Base-by-base conservation (phyloP, 257 asterid species). In the Linderniella brevidens region DNA sequence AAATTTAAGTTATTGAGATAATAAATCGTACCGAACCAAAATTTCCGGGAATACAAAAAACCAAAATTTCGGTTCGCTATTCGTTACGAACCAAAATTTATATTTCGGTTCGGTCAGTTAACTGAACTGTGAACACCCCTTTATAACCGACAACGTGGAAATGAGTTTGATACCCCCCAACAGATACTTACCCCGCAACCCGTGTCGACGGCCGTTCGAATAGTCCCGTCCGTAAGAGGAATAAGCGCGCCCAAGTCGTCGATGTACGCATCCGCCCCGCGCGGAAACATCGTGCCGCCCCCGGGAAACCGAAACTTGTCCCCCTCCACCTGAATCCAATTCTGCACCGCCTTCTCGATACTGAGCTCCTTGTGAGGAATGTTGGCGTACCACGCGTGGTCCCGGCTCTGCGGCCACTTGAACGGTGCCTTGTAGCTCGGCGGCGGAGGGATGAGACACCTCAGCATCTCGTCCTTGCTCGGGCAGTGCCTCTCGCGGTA, bases 401-500 rank as follows among this genome's bases (percentile, higher is more conserved):
- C 95, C 67, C 92, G 58, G 53, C 98, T 84, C 59, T 80, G 90
- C 0, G 98, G 98, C 98, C 98, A 88, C 51, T 76, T 80, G 59
- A 88, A 88, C n/a, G 98, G 95, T 37, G 58, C 41, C 63, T 73
- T 84, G 54, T 84, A 88, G 60, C 76, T 64, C 0, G 90, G 85
- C 0, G 98, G 98, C 43, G 98, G 71, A 0, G 98, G 98, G n/a
- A 84, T 63, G 0, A 80, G 84, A 63, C 95, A 88, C 1, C 87
- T 70, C 3, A 88, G 54, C 1, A 74, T 73, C 70, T 88, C 94
- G 25, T 76, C 86, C 68, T 80, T 71, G 1, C 46, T 59, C 0
- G 95, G 98, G 64, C 98, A 88, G 58, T 88, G 98, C 19, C 98
- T 69, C 56, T 88, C 98, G 39, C 95, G 58, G 14, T 88, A 88